A percentile compares a stretch with the other conserved stretches of the same genome.
These are phyloP conservation scores for Phyllosticta citriasiana DNA, from an alignment of 2,329 filamentous ascomycete genomes.

Conservation along the genomic window DNA sequence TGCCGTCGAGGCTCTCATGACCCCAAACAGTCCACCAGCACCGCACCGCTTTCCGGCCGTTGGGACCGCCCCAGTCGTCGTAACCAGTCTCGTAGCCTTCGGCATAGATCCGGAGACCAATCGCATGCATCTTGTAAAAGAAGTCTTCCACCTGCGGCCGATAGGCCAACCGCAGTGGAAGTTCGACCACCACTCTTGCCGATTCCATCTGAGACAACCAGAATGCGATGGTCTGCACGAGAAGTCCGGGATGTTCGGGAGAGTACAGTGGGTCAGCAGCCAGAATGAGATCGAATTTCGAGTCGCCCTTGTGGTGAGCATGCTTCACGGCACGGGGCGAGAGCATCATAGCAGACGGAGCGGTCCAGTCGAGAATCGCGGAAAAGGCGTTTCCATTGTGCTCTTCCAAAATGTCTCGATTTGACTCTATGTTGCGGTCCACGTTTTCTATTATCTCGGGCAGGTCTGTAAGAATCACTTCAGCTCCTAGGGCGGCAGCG, in stretches of 20 bases:
- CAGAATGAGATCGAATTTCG: slow-evolving; percentile 53
- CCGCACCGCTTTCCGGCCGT: slow-evolving; percentile 39
- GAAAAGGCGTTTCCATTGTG: slow-evolving; percentile 50
- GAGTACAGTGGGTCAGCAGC: slow-evolving; percentile 85
- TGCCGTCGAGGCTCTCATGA: slow-evolving; percentile 15
- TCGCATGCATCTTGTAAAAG: slow-evolving; percentile 46
- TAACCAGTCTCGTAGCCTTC: slow-evolving; percentile 55
- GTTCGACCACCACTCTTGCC: slow-evolving; percentile 65
- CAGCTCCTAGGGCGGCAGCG: slow-evolving; percentile 56
- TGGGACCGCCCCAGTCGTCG: slow-evolving; percentile 62
- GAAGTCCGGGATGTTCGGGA: slow-evolving; percentile 64
- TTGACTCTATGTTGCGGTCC: slow-evolving; percentile 58
- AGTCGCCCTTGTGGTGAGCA: slow-evolving; percentile 1
- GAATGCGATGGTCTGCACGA: slow-evolving; percentile 58
- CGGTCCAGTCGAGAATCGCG: slow-evolving; percentile 63
- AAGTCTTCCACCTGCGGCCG: slow-evolving; percentile 57
- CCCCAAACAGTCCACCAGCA: slow-evolving; percentile 63
- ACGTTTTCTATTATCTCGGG: slow-evolving; percentile 77
- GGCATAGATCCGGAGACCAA: slow-evolving; percentile 44
- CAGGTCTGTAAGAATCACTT: slow-evolving; percentile 71
- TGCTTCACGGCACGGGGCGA: neutral
- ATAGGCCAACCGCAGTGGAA: slow-evolving; percentile 66
- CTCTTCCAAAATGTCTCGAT: slow-evolving; percentile 45
- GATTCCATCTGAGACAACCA: slow-evolving; percentile 51
- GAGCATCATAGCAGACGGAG: slow-evolving; percentile 32